phyloP scores from a whole-genome alignment of 2,329 filamentous ascomycete genomes.

The Pezizomycotina sp. region DNA sequence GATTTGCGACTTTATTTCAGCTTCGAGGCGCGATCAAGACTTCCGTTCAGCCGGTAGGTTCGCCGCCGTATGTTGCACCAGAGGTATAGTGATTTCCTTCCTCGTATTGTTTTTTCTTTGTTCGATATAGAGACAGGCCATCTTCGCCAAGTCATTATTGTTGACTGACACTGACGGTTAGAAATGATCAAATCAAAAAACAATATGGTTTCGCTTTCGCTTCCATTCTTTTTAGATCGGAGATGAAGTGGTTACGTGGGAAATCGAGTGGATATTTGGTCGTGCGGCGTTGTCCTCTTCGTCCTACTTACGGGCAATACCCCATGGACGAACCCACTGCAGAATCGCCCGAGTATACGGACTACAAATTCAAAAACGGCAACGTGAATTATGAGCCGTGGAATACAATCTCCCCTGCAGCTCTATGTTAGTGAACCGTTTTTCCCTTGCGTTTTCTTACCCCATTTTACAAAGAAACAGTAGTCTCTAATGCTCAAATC shows the following conservation, averaged over 20 bases:
- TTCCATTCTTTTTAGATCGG: constrained; percentile 22
- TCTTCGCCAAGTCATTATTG: constrained; percentile 33
- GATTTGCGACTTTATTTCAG: constrained; percentile 82
- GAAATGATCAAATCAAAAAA: background rate
- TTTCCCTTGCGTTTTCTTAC: background rate
- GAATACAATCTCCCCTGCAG: constrained; percentile 56
- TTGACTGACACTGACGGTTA: constrained; percentile 23
- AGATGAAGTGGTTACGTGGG: constrained; percentile 38
- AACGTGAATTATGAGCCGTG: constrained; percentile 72
- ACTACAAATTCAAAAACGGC: constrained; percentile 68
- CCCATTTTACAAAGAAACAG: background rate
- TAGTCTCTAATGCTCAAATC: background rate
- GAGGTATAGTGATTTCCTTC: constrained; percentile 42
- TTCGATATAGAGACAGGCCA: constrained; percentile 32
- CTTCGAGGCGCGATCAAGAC: constrained; percentile 69
- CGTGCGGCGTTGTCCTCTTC: constrained; percentile 93
- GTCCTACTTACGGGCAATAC: constrained; percentile 91
- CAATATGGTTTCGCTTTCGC: background rate
- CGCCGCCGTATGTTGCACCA: constrained; percentile 90
- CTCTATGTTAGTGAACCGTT: constrained; percentile 37
- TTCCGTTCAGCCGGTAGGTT: constrained; percentile 81
- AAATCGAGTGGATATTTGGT: constrained; percentile 86
- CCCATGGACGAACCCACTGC: constrained; percentile 83
- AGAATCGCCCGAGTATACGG: constrained; percentile 76
- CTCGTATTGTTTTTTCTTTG: background rate